These are phyloP conservation scores for Chlorella vulgaris DNA, from an alignment of 139 green algal genomes.

Conservation along the genomic window DNA sequence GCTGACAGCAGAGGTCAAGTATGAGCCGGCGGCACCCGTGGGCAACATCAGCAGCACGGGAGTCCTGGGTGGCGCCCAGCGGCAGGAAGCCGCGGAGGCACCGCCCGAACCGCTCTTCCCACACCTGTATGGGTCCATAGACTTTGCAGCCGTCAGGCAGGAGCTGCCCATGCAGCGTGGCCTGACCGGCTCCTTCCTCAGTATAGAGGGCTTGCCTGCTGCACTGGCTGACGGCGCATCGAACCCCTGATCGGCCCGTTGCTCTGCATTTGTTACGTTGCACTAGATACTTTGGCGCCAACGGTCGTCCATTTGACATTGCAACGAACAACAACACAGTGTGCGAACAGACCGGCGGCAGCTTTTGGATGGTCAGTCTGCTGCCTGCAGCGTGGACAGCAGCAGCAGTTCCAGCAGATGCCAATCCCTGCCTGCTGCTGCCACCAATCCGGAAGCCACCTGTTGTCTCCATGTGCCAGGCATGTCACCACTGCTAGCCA, in stretches of 20 bases:
- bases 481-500: too few species aligned
- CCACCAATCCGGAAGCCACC: too few species aligned
- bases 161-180: conserved; percentile 49
- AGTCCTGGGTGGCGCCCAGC: background rate
- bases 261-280: background rate
- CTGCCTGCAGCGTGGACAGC: background rate
- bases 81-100: background rate
- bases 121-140: conserved; percentile 72
- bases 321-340: too few species aligned
- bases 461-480: too few species aligned
- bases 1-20: conserved; percentile 61
- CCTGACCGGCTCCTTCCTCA: conserved; percentile 27
- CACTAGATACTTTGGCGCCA: too few species aligned
- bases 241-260: background rate
- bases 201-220: conserved; percentile 20
- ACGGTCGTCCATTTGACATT: too few species aligned
- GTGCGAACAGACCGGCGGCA: too few species aligned
- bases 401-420: background rate
- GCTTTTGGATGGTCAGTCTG: too few species aligned
- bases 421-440: too few species aligned
- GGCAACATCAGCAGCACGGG: conserved; percentile 43
- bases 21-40: conserved; percentile 70
- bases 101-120: conserved; percentile 60
- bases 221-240: background rate
- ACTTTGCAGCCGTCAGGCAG: conserved; percentile 50